Evolutionary conservation across 2,329 filamentous ascomycete species (phyloP).

Genomic region (Aspergillus amoenus): DNA sequence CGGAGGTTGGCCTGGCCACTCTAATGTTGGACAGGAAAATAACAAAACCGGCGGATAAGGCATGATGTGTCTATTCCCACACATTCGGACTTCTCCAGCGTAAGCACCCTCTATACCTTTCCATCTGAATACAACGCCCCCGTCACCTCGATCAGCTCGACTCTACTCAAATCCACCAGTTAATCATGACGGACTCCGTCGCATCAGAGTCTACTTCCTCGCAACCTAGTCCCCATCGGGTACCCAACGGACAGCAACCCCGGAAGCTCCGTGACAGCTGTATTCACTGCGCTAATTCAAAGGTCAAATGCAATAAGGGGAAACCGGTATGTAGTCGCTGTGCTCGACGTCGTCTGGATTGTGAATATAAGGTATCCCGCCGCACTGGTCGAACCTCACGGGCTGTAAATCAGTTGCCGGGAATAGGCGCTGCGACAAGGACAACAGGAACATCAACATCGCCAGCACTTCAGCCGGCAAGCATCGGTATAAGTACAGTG

Average conservation of each 20-base stretch:
- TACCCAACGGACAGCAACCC: slow-evolving; percentile 3
- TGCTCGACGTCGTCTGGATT: slow-evolving; percentile 6
- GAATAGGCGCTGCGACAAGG: not conserved
- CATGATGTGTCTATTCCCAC: not conserved
- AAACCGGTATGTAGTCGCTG: slow-evolving; percentile 8
- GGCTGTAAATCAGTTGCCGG: not conserved
- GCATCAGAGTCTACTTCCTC: not conserved
- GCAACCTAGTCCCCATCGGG: not conserved
- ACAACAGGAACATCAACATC: not conserved
- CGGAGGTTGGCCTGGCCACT: not conserved
- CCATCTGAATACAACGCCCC: not conserved
- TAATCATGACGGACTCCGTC: not conserved
- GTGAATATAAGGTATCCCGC: slow-evolving; percentile 10
- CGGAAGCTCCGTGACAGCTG: slow-evolving; percentile 12
- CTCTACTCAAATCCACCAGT: not conserved
- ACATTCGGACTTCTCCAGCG: not conserved
- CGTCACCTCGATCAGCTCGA: not conserved
- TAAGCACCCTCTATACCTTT: not conserved
- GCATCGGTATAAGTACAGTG: not conserved
- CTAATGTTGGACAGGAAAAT: not conserved
- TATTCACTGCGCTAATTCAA: slow-evolving; percentile 8
- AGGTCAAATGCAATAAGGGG: slow-evolving; percentile 11
- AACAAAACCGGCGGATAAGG: not conserved
- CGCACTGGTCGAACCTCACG: slow-evolving; percentile 8
- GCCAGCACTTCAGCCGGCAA: not conserved